Conservation (phyloP, 2,329 filamentous ascomycete species). For the Fusarium napiforme region DNA sequence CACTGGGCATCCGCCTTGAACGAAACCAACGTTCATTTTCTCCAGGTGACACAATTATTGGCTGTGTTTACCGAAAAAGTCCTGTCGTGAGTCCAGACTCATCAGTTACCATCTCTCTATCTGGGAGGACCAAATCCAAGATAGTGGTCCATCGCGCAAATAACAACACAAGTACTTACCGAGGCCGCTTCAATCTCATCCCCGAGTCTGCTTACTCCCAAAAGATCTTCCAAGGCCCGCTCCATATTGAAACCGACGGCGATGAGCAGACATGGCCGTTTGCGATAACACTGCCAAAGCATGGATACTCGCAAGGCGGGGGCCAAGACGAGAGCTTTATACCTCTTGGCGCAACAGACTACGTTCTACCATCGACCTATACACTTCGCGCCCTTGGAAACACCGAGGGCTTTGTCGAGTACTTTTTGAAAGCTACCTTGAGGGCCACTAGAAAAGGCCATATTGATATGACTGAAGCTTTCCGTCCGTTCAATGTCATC, state of each 20-base stretch:
- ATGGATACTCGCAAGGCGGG: background rate
- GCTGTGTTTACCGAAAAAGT: conserved; percentile 37
- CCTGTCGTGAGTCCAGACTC: conserved; percentile 42
- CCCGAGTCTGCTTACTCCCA: conserved; percentile 1
- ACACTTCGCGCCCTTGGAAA: background rate
- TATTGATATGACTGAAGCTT: conserved; percentile 20
- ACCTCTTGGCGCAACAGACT: background rate
- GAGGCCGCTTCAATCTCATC: conserved; percentile 35
- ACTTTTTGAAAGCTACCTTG: conserved; percentile 49
- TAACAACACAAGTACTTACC: background rate
- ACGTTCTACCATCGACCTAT: conserved; percentile 18
- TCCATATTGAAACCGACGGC: conserved; percentile 38
- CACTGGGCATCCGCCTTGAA: conserved; percentile 29
- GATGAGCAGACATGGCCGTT: conserved; percentile 46
- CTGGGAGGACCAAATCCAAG: conserved; percentile 45
- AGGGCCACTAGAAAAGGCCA: background rate
- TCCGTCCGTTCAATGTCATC: conserved; percentile 40
- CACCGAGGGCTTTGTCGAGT: conserved; percentile 44
- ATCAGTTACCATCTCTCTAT: conserved; percentile 35
- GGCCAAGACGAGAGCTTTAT: conserved; percentile 1
- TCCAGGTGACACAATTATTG: conserved; percentile 46
- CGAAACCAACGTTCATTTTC: background rate
- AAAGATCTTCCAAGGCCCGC: conserved; percentile 39
- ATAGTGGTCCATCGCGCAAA: conserved; percentile 16
- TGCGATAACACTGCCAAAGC: conserved; percentile 42